A percentile compares a stretch with the other conserved stretches of the same genome.
Evolutionary conservation across 2,329 filamentous ascomycete genomes (phyloP).

Genomic region (Verticillium klebahnii): DNA sequence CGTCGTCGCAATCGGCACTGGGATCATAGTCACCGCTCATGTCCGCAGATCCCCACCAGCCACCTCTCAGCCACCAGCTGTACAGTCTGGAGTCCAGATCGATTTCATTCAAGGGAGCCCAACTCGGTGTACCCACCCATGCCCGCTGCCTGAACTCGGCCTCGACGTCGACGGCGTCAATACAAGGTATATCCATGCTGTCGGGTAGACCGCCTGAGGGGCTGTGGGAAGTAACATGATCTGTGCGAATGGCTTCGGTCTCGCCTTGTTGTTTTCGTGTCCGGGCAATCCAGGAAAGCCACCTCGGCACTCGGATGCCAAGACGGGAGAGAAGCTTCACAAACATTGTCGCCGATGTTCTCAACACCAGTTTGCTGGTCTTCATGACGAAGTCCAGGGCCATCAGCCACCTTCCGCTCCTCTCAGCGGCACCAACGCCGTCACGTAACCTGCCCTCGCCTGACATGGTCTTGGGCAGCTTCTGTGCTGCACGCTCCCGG

Average conservation of each 20-base stretch:
- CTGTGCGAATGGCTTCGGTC: background rate
- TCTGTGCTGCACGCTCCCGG: slow-evolving; percentile 64
- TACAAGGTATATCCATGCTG: slow-evolving; percentile 48
- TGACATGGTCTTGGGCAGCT: slow-evolving; percentile 40
- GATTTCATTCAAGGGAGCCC: slow-evolving; percentile 48
- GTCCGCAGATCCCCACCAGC: slow-evolving; percentile 81
- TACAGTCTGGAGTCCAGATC: slow-evolving; percentile 73
- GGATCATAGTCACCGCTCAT: slow-evolving; percentile 73
- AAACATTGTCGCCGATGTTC: slow-evolving; percentile 51
- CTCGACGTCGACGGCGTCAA: slow-evolving; percentile 74
- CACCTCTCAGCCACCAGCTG: slow-evolving; percentile 76
- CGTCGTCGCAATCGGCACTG: slow-evolving; percentile 32
- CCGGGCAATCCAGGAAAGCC: slow-evolving; percentile 51
- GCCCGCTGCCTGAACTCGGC: slow-evolving; percentile 66
- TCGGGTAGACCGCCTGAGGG: slow-evolving; percentile 27
- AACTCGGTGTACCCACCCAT: slow-evolving; percentile 27
- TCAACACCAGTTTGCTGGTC: slow-evolving; percentile 62
- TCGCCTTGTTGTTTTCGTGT: slow-evolving; percentile 23
- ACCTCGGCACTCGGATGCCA: slow-evolving; percentile 59
- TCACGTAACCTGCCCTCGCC: slow-evolving; percentile 45
- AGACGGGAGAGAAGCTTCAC: slow-evolving; percentile 51
- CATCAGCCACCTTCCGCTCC: slow-evolving; percentile 73
- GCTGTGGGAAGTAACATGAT: background rate
- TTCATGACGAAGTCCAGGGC: slow-evolving; percentile 71
- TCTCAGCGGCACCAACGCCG: slow-evolving; percentile 74